Conservation (phyloP, 2,329 filamentous ascomycete genomes). For the Cercospora beticola region DNA sequence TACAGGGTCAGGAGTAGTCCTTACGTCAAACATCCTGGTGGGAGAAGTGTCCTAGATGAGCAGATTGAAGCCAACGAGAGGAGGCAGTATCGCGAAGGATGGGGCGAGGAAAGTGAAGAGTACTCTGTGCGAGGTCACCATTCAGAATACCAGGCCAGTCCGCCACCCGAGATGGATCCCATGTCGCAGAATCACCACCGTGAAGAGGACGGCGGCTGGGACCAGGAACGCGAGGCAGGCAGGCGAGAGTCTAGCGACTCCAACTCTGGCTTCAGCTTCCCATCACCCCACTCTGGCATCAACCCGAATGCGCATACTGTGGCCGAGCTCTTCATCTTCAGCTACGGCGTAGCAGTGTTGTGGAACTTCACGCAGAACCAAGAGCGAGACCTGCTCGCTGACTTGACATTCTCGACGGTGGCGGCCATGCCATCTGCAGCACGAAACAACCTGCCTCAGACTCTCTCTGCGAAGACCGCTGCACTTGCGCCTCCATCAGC, state of each 20-base stretch:
- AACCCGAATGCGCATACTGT: constrained; percentile 73
- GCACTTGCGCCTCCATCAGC: constrained; percentile 42
- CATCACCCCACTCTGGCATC: constrained; percentile 54
- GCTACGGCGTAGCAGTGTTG: constrained; percentile 95
- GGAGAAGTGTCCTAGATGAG: constrained; percentile 87
- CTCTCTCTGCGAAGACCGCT: constrained; percentile 31
- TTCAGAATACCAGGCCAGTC: constrained; percentile 19
- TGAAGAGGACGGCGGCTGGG: constrained; percentile 21
- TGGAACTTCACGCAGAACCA: constrained; percentile 98
- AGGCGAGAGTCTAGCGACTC: constrained; percentile 30
- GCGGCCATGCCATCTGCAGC: constrained; percentile 22
- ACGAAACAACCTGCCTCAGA: constrained; percentile 19
- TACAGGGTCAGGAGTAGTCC: constrained; percentile 88
- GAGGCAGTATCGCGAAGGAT: constrained; percentile 86
- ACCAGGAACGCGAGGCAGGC: constrained; percentile 21
- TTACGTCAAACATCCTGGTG: constrained; percentile 86
- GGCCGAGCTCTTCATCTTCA: constrained; percentile 95
- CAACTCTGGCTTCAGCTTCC: constrained; percentile 46
- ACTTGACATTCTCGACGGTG: constrained; percentile 74
- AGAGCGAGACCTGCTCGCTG: constrained; percentile 93
- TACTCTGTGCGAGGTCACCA: constrained; percentile 37
- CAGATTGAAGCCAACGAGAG: constrained; percentile 94
- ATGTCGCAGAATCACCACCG: constrained; percentile 15
- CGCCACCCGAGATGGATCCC: constrained; percentile 20
- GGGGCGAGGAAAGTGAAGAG: constrained; percentile 79